Conservation (phyloP, 2,329 filamentous ascomycete genomes). For the Diaporthe sp. region DNA sequence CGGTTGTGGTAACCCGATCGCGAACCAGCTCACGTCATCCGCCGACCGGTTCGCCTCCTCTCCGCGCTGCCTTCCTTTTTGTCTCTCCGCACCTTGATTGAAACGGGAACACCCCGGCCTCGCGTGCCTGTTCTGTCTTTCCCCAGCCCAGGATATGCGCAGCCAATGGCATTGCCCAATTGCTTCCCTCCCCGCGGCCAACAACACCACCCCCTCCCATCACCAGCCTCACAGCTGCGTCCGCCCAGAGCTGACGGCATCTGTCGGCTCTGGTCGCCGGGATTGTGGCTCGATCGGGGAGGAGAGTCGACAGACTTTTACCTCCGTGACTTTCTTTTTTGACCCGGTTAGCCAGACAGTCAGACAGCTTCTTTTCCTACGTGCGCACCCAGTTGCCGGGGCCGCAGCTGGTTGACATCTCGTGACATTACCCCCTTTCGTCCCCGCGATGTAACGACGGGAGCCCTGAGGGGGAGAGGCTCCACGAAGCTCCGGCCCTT, state of each 20-base stretch:
- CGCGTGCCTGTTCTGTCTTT: neutral
- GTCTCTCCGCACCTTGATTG: constrained; percentile 17
- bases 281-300: neutral
- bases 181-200: neutral
- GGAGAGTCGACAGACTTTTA: neutral
- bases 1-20: constrained; percentile 3
- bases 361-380: neutral
- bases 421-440: constrained; percentile 13
- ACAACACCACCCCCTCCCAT: neutral
- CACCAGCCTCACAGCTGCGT: constrained; percentile 13
- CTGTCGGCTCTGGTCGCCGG: neutral
- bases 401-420: constrained; percentile 12
- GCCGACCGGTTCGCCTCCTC: constrained; percentile 19
- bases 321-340: neutral
- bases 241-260: constrained; percentile 23
- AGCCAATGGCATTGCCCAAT: constrained; percentile 16
- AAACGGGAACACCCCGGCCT: constrained; percentile 18
- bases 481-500: constrained; percentile 1
- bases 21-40: constrained; percentile 27
- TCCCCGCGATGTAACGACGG: constrained; percentile 21
- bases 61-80: constrained; percentile 7
- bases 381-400: neutral
- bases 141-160: neutral
- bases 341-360: neutral
- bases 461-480: neutral